Base-by-base conservation (phyloP, 306 rosid species). In the Lablab purpureus region DNA sequence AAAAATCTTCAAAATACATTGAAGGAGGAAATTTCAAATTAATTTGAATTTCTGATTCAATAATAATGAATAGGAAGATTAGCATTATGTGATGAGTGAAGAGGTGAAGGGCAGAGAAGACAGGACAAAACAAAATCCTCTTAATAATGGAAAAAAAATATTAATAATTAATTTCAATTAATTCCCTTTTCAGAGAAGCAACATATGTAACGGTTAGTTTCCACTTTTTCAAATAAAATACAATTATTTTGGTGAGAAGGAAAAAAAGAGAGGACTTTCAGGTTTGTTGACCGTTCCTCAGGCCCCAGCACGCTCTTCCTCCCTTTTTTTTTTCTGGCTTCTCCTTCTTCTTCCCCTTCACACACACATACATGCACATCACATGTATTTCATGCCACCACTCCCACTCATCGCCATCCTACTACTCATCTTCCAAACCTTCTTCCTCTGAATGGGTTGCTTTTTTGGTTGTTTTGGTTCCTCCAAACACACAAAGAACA, bases 381-480 rank as follows among this genome's bases (percentile, higher is more conserved):
- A 6, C 17, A 46, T 54, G 62, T 65, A 55, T 76, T 82, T 30
- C 56, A 81, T 58, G 52, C 36, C 73, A 1, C 36, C 7, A 2
- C 60, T 60, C 41, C 7, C 30, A 51, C n/a, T 27, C 45, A 37
- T 56, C 18, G 18, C 12, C 46, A 71, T 46, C 59, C 28, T 5
- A 7, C 28, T 5, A 12, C 65, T 37, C 28, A 17, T 56, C 25
- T 0, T 7, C 34, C 27, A 55, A 73, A 54, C 66, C 45, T 45
- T 73, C 75, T 52, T 52, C 59, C 1, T 74, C 17, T 69, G 67
- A 34, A 94, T 91, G 97, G 94, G 94, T 87, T 91, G 98, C 72
- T 90, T 91, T 80, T 89, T 89, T 76, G 90, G 80, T 17, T 94
- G 97, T 77, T 91, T 94, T 89, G 90, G 96, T 88, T 87, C 91